These are phyloP conservation scores for Jatropha curcas DNA, from an alignment of 345 rosid species.

Conservation along the genomic window DNA sequence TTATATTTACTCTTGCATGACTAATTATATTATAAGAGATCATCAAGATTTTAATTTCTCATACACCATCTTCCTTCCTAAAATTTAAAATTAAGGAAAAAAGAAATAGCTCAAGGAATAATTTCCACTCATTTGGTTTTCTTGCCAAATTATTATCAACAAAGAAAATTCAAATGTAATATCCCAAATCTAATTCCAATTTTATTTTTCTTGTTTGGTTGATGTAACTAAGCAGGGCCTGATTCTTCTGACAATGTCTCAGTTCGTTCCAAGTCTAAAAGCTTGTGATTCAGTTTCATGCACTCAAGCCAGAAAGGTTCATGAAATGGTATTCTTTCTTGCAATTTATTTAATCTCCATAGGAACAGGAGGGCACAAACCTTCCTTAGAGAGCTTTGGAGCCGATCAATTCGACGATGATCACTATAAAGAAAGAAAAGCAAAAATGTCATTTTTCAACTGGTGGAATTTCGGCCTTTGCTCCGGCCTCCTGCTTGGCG, in stretches of 20 bases:
- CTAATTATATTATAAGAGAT: too few species aligned
- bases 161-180: too few species aligned
- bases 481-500: slow-evolving; percentile 67
- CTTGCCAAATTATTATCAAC: too few species aligned
- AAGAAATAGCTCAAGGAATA: too few species aligned
- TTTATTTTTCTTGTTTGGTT: not conserved
- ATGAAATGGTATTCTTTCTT: slow-evolving; percentile 67
- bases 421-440: slow-evolving; percentile 64
- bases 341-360: slow-evolving; percentile 80
- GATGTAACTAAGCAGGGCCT: slow-evolving; percentile 52
- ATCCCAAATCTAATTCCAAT: too few species aligned
- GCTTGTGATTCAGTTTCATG: slow-evolving; percentile 57
- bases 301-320: slow-evolving; percentile 54
- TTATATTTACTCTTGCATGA: too few species aligned
- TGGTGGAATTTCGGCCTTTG: slow-evolving; percentile 93
- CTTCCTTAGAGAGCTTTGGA: slow-evolving; percentile 90
- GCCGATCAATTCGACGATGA: slow-evolving; percentile 93
- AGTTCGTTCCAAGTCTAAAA: slow-evolving; percentile 68
- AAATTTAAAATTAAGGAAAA: too few species aligned
- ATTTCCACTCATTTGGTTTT: too few species aligned
- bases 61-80: too few species aligned
- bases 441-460: slow-evolving; percentile 91
- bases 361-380: slow-evolving; percentile 96
- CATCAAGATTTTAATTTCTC: too few species aligned
- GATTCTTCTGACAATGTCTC: slow-evolving; percentile 60